A percentile compares a stretch with the other conserved stretches of the same genome.
phyloP scores from a whole-genome alignment of 257 asterid genomes.

The Cinchona pubescens region DNA sequence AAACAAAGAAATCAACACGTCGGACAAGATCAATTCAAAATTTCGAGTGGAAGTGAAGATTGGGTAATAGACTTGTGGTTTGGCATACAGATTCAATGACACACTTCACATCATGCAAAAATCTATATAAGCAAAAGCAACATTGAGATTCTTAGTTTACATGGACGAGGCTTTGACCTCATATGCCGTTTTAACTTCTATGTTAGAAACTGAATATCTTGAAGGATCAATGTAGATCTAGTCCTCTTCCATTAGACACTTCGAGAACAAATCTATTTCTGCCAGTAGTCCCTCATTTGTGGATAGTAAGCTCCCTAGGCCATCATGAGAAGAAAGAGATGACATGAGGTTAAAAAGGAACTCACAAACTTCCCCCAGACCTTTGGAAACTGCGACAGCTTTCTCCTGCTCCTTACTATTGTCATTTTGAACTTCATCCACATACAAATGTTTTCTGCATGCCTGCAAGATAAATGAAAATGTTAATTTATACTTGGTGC shows the following conservation, averaged over 20 bases:
- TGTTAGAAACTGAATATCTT: background rate
- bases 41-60: too few species aligned
- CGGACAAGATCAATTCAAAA: too few species aligned
- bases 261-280: slow-evolving; percentile 66
- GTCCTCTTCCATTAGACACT: slow-evolving; percentile 58
- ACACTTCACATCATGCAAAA: too few species aligned
- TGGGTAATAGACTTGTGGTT: too few species aligned
- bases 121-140: too few species aligned
- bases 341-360: slow-evolving; percentile 46
- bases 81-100: too few species aligned
- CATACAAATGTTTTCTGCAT: slow-evolving; percentile 54
- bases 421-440: slow-evolving; percentile 38
- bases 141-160: too few species aligned
- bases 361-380: slow-evolving; percentile 34
- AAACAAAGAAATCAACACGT: too few species aligned
- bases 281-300: slow-evolving; percentile 44
- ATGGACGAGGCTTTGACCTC: too few species aligned
- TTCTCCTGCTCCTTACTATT: slow-evolving; percentile 29
- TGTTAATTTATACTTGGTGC: background rate
- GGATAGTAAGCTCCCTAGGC: slow-evolving; percentile 23
- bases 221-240: slow-evolving; percentile 15
- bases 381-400: slow-evolving; percentile 14
- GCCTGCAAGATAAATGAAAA: slow-evolving; percentile 38
- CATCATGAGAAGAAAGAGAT: slow-evolving; percentile 28
- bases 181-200: too few species aligned